Evolutionary conservation across 345 rosid genomes (phyloP).

Genomic region (Carallia pectinifolia): DNA sequence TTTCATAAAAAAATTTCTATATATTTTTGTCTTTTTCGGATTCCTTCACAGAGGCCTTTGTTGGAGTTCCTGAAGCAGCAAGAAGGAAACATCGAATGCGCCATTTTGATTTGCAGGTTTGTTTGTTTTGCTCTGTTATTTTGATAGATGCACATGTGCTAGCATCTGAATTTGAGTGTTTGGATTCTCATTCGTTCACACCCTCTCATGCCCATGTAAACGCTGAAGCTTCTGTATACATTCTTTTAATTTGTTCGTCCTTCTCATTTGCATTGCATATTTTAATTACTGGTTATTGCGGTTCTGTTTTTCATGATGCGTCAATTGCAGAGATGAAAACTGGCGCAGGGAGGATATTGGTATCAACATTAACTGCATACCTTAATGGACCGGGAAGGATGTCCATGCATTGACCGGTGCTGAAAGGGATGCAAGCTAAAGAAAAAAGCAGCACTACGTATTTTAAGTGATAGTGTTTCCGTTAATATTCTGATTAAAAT

Average conservation of each 20-base stretch:
- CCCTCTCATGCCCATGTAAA: not conserved
- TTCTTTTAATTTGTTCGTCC: slow-evolving; percentile 11
- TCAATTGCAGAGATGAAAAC: slow-evolving; percentile 99
- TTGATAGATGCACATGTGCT: not conserved
- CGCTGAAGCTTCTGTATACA: not conserved
- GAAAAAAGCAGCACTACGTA: too few relatives aligned
- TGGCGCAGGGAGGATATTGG: slow-evolving; percentile 92
- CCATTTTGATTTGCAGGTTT: slow-evolving; percentile 98
- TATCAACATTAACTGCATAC: slow-evolving; percentile 91
- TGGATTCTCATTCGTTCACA: not conserved
- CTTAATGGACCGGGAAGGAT: slow-evolving; percentile 89
- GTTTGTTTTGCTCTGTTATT: slow-evolving; percentile 2
- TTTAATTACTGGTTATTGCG: slow-evolving; percentile 76
- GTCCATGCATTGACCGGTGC: slow-evolving; percentile 46
- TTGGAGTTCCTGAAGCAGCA: slow-evolving; percentile 96
- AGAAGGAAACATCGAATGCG: slow-evolving; percentile 97
- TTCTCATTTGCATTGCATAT: slow-evolving; percentile 12
- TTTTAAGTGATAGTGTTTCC: too few relatives aligned
- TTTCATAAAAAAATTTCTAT: not conserved
- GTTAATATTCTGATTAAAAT: too few relatives aligned
- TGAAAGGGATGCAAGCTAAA: too few relatives aligned
- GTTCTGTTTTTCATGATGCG: slow-evolving; percentile 96
- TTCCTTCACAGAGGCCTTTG: slow-evolving; percentile 67
- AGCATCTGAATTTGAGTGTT: not conserved
- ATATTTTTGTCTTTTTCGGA: not conserved